Evolutionary conservation across 495 filamentous ascomycete genomes (phyloP).

Genomic region (Aspergillus diversus): DNA sequence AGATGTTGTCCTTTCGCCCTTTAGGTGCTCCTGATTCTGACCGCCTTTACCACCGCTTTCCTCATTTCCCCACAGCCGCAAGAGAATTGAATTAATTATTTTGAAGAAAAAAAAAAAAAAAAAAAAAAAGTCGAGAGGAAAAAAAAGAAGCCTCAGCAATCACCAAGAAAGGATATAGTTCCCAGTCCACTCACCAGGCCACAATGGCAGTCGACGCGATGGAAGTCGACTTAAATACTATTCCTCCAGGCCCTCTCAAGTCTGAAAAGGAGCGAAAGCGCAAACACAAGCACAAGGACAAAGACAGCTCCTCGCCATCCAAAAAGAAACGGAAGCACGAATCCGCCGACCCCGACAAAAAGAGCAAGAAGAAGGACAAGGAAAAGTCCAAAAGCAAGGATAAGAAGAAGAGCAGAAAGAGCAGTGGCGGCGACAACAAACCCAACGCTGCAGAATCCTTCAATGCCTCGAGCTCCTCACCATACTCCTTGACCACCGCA

Average conservation of each 20-base stretch:
- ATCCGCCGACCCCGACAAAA: constrained; percentile 20
- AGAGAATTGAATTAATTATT: background rate
- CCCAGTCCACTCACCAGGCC: constrained; percentile 31
- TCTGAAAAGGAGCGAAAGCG: constrained; percentile 61
- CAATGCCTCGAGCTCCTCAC: constrained; percentile 42
- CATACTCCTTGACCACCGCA: constrained; percentile 63
- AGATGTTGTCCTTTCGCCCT: background rate
- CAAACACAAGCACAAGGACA: constrained; percentile 45
- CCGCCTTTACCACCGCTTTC: constrained; percentile 44
- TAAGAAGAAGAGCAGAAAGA: constrained; percentile 19
- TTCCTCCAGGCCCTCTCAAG: constrained; percentile 18
- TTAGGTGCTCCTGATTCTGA: constrained; percentile 19
- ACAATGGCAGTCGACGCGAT: constrained; percentile 50
- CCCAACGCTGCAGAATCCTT: constrained; percentile 24
- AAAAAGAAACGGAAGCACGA: constrained; percentile 56
- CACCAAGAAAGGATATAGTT: constrained; percentile 25
- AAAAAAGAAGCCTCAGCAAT: constrained; percentile 43
- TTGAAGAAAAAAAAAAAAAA: constrained; percentile 11
- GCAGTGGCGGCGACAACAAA: background rate
- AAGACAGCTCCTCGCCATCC: constrained; percentile 32
- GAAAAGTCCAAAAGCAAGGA: constrained; percentile 35
- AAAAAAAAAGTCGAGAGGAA: constrained; percentile 32
- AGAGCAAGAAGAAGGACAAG: constrained; percentile 33
- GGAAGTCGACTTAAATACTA: constrained; percentile 42
- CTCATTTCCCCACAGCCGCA: constrained; percentile 13